phyloP scores from a whole-genome alignment of 371 early-diverging fungal species.

The Synchytrium microbalum region DNA sequence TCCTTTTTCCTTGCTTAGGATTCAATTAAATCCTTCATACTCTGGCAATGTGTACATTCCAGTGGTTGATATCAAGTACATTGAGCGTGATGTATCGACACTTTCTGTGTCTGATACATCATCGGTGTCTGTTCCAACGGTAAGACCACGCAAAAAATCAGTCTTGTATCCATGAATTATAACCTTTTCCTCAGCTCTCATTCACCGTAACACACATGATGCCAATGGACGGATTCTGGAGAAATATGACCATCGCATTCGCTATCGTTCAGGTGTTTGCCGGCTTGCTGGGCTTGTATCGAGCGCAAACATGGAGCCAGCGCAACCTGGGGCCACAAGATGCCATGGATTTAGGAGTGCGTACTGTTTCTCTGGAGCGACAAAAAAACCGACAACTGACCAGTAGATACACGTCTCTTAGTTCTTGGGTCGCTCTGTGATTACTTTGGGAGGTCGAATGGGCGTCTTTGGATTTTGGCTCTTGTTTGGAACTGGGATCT shows the following conservation, averaged over 20 bases:
- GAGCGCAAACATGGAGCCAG: constrained; percentile 28
- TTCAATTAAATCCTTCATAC: background rate
- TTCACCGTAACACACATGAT: constrained; percentile 26
- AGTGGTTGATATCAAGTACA: constrained; percentile 35
- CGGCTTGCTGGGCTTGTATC: constrained; percentile 20
- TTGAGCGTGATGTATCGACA: constrained; percentile 21
- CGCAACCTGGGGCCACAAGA: constrained; percentile 32
- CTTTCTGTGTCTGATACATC: background rate
- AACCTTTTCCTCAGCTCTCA: constrained; percentile 11
- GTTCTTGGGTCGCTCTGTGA: constrained; percentile 25
- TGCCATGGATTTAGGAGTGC: constrained; percentile 31
- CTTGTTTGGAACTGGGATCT: constrained; percentile 22
- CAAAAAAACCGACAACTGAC: background rate
- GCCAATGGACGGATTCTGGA: constrained; percentile 18
- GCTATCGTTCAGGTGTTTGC: constrained; percentile 18
- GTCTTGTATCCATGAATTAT: background rate
- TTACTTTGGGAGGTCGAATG: constrained; percentile 23
- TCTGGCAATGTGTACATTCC: constrained; percentile 33
- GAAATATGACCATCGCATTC: constrained; percentile 20
- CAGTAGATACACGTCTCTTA: constrained; percentile 4
- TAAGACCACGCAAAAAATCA: constrained; percentile 2
- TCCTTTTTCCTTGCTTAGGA: background rate
- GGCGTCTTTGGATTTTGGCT: constrained; percentile 29
- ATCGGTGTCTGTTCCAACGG: constrained; percentile 13
- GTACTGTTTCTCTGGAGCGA: background rate